Evolutionary conservation across 2,329 filamentous ascomycete species (phyloP).

Genomic region (Pseudogymnoascus sp.): DNA sequence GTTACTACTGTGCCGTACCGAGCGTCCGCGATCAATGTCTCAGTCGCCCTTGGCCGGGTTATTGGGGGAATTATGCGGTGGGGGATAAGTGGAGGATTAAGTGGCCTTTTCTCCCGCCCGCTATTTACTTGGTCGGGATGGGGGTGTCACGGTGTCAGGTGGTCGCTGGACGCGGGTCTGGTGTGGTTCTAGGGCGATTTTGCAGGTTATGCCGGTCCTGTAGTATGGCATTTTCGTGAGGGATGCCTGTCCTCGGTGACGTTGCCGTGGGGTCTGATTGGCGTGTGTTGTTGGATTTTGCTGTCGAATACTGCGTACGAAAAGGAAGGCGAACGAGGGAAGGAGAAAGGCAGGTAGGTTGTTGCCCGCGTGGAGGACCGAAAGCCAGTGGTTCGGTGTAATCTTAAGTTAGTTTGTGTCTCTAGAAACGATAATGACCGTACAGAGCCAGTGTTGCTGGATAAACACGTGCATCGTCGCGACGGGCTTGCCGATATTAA

Average conservation of each 20-base stretch:
- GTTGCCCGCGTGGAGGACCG: neutral
- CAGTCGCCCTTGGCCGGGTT: neutral
- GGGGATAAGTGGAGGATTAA: neutral
- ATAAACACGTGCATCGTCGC: neutral
- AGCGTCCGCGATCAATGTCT: neutral
- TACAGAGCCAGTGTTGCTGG: neutral
- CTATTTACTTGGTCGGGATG: slow-evolving; percentile 7
- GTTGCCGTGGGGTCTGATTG: neutral
- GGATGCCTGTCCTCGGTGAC: neutral
- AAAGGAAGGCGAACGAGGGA: neutral
- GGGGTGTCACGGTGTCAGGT: neutral
- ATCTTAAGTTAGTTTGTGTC: neutral
- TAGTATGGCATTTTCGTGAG: neutral
- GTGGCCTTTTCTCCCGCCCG: neutral
- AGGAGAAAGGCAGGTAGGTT: neutral
- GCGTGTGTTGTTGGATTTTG: neutral
- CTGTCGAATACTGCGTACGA: neutral
- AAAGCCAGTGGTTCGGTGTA: slow-evolving; percentile 5
- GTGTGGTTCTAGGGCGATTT: neutral
- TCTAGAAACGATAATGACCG: neutral
- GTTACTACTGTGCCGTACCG: neutral
- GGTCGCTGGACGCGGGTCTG: neutral
- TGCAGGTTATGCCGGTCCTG: neutral
- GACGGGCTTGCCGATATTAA: neutral
- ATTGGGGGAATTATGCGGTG: neutral